phyloP scores from a whole-genome alignment of 2,329 filamentous ascomycete species.

The Colletotrichum neosansevieriae region DNA sequence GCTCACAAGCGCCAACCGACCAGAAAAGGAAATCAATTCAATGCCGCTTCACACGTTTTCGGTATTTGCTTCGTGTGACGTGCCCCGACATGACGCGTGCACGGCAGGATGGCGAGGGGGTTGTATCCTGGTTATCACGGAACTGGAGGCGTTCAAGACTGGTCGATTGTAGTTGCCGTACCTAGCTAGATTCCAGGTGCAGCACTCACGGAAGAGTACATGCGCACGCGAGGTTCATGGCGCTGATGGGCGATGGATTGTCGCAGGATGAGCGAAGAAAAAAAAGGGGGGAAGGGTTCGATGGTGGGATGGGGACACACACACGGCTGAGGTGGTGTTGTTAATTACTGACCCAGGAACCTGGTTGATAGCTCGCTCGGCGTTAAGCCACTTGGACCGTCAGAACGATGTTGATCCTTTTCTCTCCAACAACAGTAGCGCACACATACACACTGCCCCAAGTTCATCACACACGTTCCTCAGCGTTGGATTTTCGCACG shows the following conservation, averaged over 20 bases:
- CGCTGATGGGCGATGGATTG: conserved; percentile 11
- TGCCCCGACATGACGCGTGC: neutral
- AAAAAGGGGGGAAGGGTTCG: too few relatives aligned
- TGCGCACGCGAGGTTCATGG: neutral
- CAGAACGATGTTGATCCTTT: neutral
- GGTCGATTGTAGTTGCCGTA: too few relatives aligned
- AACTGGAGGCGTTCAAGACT: neutral
- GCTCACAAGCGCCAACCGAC: neutral
- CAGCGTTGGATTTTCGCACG: too few relatives aligned
- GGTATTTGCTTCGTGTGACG: conserved; percentile 4
- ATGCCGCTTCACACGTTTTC: neutral
- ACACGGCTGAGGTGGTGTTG: neutral
- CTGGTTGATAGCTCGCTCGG: conserved; percentile 1
- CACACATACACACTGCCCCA: too few relatives aligned
- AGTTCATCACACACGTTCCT: too few relatives aligned
- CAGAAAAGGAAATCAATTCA: neutral
- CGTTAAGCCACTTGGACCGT: conserved; percentile 26
- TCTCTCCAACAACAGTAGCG: too few relatives aligned
- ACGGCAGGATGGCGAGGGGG: neutral
- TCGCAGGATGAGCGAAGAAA: neutral
- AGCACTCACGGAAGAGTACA: neutral
- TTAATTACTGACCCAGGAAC: conserved; percentile 15
- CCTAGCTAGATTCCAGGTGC: too few relatives aligned
- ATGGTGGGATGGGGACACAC: neutral
- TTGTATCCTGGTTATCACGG: conserved; percentile 1